Percentiles rank a stretch among this genome's conserved stretches.
These are phyloP conservation scores for Zoysia pacifica DNA, from an alignment of 176 grass and related monocot genomes.

Conservation along the genomic window DNA sequence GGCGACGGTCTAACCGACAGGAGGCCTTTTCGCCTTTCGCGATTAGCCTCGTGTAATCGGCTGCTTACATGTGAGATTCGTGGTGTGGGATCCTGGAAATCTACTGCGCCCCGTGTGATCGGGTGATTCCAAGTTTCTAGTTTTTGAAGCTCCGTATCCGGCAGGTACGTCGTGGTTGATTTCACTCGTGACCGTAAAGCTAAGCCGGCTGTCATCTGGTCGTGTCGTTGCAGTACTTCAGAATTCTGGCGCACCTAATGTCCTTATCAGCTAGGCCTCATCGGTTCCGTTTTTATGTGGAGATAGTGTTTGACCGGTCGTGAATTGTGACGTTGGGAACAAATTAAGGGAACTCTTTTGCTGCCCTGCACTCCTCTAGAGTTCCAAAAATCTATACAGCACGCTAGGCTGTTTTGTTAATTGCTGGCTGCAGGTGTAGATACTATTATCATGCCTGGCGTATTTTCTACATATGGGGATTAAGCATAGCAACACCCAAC, in stretches of 20 bases:
- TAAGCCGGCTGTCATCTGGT: not conserved
- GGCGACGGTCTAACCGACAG: slow-evolving; percentile 37
- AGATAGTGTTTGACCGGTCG: not conserved
- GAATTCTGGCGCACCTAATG: slow-evolving; percentile 23
- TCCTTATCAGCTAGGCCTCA: not conserved
- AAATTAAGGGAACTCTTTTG: not conserved
- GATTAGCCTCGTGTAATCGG: slow-evolving; percentile 22
- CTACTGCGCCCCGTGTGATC: not conserved
- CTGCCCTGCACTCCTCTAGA: not conserved
- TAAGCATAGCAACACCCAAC: not conserved
- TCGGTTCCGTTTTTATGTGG: not conserved
- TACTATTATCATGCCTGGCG: not conserved
- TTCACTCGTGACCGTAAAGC: slow-evolving; percentile 20
- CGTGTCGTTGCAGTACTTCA: not conserved
- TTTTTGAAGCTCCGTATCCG: not conserved
- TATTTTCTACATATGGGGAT: not conserved
- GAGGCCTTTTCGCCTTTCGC: not conserved
- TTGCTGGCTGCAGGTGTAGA: not conserved
- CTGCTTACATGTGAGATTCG: slow-evolving; percentile 32
- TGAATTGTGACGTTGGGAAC: not conserved
- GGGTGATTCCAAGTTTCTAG: not conserved
- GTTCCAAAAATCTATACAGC: too few relatives aligned
- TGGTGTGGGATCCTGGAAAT: not conserved
- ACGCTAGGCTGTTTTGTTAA: not conserved
- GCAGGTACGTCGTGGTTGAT: slow-evolving; percentile 6